Base-by-base conservation (phyloP, 768 basidiomycete species). In the Lyophyllum decastes region DNA sequence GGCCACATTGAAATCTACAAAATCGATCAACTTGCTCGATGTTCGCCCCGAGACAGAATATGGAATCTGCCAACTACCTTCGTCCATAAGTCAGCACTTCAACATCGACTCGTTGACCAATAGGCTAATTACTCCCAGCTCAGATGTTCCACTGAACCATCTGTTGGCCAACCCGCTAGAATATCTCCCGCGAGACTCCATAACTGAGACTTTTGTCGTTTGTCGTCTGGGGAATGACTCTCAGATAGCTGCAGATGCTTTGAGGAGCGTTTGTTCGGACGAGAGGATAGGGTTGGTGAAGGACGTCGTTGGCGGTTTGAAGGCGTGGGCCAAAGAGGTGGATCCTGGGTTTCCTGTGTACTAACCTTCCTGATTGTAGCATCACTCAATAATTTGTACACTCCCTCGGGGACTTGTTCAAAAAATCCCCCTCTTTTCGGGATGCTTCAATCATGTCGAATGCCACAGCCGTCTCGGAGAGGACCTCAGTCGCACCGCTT, bases 161-260 rank as follows among this genome's bases (percentile, higher is more conserved):
- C 75, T 95, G 2, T 75, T 89, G 1, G 80, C 82, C 2, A 75
- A 86, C 54, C 94, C 93, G 0, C 60, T 69, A n/a, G 63, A 71
- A 1, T 70, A 77, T 52, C 49, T 85, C n/a, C 65, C 74, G 6
- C 38, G 61, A 2, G 61, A 66, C 40, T 48, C 57, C 25, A 52
- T 59, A 19, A 68, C 62, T 10, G 70, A 76, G 9, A 75, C 76
- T 6, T 86, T 86, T 58, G 74, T 97, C 17, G 72, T 97, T 25
- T 98, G 95, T 72, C 82, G 93, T 27, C 77, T 94, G 21, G 95
- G 96, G 4, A 98, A 98, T 66, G 96, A 98, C 70, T 96, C 94
- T 0, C 92, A 94, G 69, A 82, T 92, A 19, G 96, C 95, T 27
- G 94, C 86, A 0, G 78, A 85, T 34, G 85, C 86, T 5, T 66